Conservation (phyloP, 176 grass and related monocot species). For the Typha latifolia region DNA sequence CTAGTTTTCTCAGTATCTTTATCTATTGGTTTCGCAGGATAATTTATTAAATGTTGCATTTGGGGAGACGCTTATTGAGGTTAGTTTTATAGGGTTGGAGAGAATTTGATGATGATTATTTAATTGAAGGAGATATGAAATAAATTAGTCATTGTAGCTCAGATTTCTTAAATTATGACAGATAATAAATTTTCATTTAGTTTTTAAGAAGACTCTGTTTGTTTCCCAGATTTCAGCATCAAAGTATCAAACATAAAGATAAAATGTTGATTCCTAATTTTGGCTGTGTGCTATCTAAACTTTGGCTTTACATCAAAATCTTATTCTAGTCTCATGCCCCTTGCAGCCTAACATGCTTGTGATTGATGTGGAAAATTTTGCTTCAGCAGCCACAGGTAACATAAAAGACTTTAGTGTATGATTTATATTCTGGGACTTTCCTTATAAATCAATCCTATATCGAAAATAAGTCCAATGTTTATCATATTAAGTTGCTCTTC, state of each 20-base stretch:
- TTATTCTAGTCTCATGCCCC: conserved; percentile 22
- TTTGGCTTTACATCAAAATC: conserved; percentile 1
- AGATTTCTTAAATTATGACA: not conserved
- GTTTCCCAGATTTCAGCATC: not conserved
- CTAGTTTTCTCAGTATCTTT: conserved; percentile 6
- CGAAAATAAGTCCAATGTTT: not conserved
- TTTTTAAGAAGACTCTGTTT: not conserved
- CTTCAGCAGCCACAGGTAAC: conserved; percentile 65
- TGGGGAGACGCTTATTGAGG: conserved; percentile 94
- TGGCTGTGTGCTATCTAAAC: not conserved
- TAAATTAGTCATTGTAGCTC: not conserved
- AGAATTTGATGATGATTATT: too few species aligned
- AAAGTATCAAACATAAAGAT: not conserved
- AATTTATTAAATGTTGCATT: conserved; percentile 89
- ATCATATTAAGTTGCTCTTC: not conserved
- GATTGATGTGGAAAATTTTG: conserved; percentile 81
- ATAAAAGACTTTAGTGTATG: conserved; percentile 3
- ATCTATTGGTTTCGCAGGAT: conserved; percentile 47
- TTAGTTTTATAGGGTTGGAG: conserved; percentile 14
- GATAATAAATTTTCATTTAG: not conserved
- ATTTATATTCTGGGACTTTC: not conserved
- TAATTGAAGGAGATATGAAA: too few species aligned
- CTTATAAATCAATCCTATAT: not conserved
- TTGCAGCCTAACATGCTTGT: conserved; percentile 96
- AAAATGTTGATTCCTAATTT: not conserved